Percentiles rank a stretch among this genome's conserved stretches.
These are phyloP conservation scores for Ogataea methanolica DNA, from an alignment of 805 yeast genomes.

Conservation along the genomic window DNA sequence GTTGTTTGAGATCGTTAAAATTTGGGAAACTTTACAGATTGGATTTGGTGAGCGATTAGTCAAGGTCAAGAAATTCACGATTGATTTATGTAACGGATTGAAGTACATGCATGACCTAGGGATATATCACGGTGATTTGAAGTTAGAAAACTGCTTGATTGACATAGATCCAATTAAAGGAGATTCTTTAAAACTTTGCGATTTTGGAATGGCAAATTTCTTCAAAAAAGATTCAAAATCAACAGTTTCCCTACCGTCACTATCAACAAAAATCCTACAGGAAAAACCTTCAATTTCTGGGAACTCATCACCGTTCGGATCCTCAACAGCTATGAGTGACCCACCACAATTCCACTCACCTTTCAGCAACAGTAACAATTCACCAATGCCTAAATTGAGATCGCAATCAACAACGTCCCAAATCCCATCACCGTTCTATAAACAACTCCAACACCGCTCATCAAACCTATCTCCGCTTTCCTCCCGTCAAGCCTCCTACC, in stretches of 20 bases:
- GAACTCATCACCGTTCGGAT: conserved; percentile 2
- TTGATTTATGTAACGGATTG: conserved; percentile 57
- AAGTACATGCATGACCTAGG: conserved; percentile 58
- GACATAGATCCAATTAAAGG: conserved; percentile 35
- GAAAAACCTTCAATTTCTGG: conserved; percentile 13
- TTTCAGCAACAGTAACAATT: background rate
- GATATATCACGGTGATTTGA: conserved; percentile 78
- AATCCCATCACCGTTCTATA: background rate
- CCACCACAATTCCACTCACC: background rate
- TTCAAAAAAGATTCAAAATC: conserved; percentile 11
- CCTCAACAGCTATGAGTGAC: background rate
- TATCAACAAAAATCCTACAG: conserved; percentile 12
- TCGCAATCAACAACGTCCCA: background rate
- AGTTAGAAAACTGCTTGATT: conserved; percentile 73
- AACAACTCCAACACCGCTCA: background rate
- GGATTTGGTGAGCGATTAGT: conserved; percentile 9
- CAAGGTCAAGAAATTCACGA: conserved; percentile 33
- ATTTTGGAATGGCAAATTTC: conserved; percentile 74
- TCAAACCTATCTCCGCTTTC: background rate
- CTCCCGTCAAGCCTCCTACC: conserved; percentile 1
- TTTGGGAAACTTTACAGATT: conserved; percentile 46
- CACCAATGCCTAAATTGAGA: no score
- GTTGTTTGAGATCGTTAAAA: conserved; percentile 64
- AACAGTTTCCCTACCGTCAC: conserved; percentile 8
- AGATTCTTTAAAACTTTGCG: conserved; percentile 56